phyloP scores from a whole-genome alignment of 169 alveolate genomes.

The Cryptosporidium parvum region DNA sequence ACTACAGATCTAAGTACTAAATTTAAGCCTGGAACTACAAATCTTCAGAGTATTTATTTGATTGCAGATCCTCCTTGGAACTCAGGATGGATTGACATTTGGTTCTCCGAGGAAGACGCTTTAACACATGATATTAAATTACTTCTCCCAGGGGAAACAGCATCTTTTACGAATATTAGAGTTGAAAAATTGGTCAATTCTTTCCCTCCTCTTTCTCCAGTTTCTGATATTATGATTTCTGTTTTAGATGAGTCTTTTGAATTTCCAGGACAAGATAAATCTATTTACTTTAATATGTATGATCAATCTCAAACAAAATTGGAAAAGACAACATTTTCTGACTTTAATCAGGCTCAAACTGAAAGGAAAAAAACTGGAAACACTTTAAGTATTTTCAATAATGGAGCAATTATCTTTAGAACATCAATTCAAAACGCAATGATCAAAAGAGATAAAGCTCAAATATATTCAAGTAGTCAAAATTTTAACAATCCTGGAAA shows the following conservation, averaged over 20 bases:
- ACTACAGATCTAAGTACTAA: not conserved
- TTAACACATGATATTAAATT: constrained; percentile 56
- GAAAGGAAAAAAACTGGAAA: not conserved
- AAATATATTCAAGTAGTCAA: not conserved
- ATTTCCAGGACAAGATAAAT: not conserved
- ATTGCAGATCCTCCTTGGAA: constrained; percentile 32
- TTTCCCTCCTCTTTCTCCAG: not conserved
- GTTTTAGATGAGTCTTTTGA: not conserved
- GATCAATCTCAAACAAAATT: not conserved
- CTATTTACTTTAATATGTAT: not conserved
- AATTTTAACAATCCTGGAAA: not conserved
- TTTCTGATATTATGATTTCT: constrained; percentile 9
- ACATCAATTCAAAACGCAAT: constrained; percentile 20
- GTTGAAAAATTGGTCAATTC: not conserved
- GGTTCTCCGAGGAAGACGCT: constrained; percentile 43
- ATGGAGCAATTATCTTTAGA: constrained; percentile 21
- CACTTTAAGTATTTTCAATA: constrained; percentile 42
- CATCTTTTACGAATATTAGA: constrained; percentile 26
- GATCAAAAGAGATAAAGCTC: not conserved
- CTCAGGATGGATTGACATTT: constrained; percentile 71
- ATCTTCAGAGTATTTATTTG: not conserved
- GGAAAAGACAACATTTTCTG: not conserved
- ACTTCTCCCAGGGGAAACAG: constrained; percentile 69
- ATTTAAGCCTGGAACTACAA: not conserved
- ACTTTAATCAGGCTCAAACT: not conserved